Base-by-base conservation (phyloP, 345 rosid species). In the Punica granatum region DNA sequence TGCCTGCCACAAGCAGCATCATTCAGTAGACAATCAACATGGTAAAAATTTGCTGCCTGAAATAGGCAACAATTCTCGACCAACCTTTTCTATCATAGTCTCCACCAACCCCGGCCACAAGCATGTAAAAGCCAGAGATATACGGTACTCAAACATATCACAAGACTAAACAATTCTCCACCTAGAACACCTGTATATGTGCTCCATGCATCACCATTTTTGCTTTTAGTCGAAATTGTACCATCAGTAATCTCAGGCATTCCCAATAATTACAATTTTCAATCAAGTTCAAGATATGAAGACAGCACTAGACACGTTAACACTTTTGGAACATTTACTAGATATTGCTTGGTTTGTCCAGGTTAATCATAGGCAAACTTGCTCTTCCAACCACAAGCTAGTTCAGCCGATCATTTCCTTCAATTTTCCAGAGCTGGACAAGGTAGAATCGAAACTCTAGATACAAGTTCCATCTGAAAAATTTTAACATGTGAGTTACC, bases 1-100 rank as follows among this genome's bases (percentile, higher is more conserved):
- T 66, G 92, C 96, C 97, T 93, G 89, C 68, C 66, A 78, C 48
- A 37, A 35, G 64, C 49, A 72, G 71, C 32, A 68, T 65, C 67
- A 60, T 70, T 77, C 21, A 49, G 34, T 71, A 71, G 39, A 28
- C 11, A 15, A 36, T 28, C 31, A 1, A 60, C 33, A n/a, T 13
- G 13, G 63, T 30, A 60, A 25, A 28, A 28, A 28, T 13, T 31
- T 59, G 35, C 31, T n/a, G n/a, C n/a, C n/a, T n/a, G n/a, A n/a
- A n/a, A n/a, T n/a, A n/a, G n/a, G n/a, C n/a, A n/a, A n/a, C n/a
- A n/a, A n/a, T n/a, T n/a, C n/a, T n/a, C n/a, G n/a, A n/a, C n/a
- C n/a, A n/a, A n/a, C n/a, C n/a, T n/a, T n/a, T n/a, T n/a, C n/a
- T n/a, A n/a, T n/a, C n/a, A n/a, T n/a, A n/a, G n/a, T n/a, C n/a